Evolutionary conservation across 331 rosid genomes (phyloP), one percentile per base, ranked within the genome.

Genomic region (Quercus lobata): DNA sequence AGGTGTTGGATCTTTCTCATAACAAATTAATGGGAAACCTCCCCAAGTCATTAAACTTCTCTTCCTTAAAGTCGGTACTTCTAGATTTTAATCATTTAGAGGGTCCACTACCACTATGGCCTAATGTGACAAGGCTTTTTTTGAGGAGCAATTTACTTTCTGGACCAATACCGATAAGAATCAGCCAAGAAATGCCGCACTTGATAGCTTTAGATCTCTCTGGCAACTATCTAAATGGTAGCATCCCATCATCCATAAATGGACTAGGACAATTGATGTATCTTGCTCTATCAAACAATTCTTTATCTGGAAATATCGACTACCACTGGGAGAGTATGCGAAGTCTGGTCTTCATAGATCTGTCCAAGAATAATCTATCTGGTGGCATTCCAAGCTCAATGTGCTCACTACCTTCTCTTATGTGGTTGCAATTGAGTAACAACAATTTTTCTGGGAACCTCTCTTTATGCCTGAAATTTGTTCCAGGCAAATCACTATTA

Each of bases 211-310:
- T 73, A 34, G 69, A 57, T 29, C 54, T 55, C 0, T 56, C 54
- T 73, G 1, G 11, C 5, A 73, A 56, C 77, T 22, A 0, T 14
- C 57, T 73, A 19, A 73, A 17, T 73, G 68, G 53, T 19, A 55
- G 57, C 69, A 81, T 81, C 58, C 84, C 84, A 5, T 12, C 56
- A 21, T 69, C 84, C 30, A 29, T 81, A 4, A 6, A 14, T 17
- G 9, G 11, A 12, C 25, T 81, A n/a, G 34, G 1, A 10, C 15
- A 0, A 30, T 52, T 81, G 60, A 0, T 0, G 1, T 12, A 4
- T 35, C 80, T 81, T 69, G 52, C 2, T 56, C 75, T 69, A 19
- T 81, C 80, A 1, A 76, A 58, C 54, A 81, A 70, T 58, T 7
- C 1, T 8, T 81, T 81, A 3, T 58, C 77, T 0, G 73, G 84